Conservation (phyloP, 768 basidiomycete genomes). For the Lactarius hatsudake region DNA sequence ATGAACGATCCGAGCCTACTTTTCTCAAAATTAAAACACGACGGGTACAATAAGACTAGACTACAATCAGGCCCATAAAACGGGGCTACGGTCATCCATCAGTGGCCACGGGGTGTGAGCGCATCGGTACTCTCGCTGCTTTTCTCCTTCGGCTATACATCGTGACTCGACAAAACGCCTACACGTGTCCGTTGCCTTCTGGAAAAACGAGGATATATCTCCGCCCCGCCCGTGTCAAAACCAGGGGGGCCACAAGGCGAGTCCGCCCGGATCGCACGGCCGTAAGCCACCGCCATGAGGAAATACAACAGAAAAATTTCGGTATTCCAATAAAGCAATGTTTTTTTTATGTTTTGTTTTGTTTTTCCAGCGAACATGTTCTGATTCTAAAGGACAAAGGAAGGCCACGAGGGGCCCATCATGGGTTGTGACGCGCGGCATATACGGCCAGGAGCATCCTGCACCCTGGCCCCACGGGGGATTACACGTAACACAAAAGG, state of each 20-base stretch:
- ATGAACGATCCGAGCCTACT: not conserved
- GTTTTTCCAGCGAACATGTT: conserved; percentile 9
- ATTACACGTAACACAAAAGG: conserved; percentile 24
- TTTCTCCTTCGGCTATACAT: not conserved
- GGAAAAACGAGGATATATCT: not conserved
- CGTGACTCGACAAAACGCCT: not conserved
- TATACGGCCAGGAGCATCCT: not conserved
- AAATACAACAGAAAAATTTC: not conserved
- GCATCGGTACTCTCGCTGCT: no score
- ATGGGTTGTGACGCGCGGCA: not conserved
- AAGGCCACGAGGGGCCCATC: conserved; percentile 11
- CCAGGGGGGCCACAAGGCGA: not conserved
- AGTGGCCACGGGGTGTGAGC: not conserved
- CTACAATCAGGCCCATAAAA: not conserved
- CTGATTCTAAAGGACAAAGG: conserved; percentile 15
- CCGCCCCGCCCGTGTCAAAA: not conserved
- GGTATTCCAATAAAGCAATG: not conserved
- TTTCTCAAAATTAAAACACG: not conserved
- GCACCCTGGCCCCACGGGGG: not conserved
- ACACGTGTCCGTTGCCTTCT: conserved; percentile 7
- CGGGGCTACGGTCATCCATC: not conserved
- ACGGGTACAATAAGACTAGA: not conserved
- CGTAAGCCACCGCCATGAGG: not conserved
- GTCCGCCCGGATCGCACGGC: not conserved
- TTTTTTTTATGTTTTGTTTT: not conserved